Evolutionary conservation across 179 eudicot genomes (phyloP), one percentile per base, ranked within the genome.

Genomic region (Beta corolliflora): DNA sequence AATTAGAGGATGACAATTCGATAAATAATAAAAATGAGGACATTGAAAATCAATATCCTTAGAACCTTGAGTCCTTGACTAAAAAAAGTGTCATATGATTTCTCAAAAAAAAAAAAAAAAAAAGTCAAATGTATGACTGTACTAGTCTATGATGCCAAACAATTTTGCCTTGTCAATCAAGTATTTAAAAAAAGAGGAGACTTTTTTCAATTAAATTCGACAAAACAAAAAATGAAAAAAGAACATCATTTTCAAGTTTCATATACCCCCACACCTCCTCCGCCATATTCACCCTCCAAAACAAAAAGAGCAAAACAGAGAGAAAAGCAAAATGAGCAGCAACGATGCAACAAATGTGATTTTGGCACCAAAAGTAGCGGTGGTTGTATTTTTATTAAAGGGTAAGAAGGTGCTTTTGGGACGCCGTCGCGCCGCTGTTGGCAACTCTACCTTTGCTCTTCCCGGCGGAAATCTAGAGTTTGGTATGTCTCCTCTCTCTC

Each of bases 391-490:
- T 80, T 69, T 95, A 54, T 9, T 90, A 9, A 91, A 89, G 55
- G 91, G 81, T 7, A 79, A 82, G 13, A 85, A 83, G 74, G 89
- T 95, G 66, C 82, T 95, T 25, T 55, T 95, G 88, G 97, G 98
- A 21, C 92, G 92, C 63, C 97, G 97, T 61, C 97, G 90, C 75
- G 75, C 97, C 31, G 50, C 93, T 79, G 84, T 92, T 23, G 98
- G 97, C 81, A 78, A 81, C 82, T 85, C 89, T 82, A 93, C 97
- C 71, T 95, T 88, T 55, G 94, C 95, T 25, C 93, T 92, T 60
- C 94, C 97, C 81, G 97, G 98, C 69, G 98, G 98, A 79, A 90
- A 89, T 84, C 95, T 95, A 44, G 97, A 93, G 79, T 95, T 92
- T 79, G 97, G 98, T 93, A 21, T 36, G 79, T 72, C 70, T 18